Base-by-base conservation (phyloP, 2,329 filamentous ascomycete species). In the Endothia cerciana region DNA sequence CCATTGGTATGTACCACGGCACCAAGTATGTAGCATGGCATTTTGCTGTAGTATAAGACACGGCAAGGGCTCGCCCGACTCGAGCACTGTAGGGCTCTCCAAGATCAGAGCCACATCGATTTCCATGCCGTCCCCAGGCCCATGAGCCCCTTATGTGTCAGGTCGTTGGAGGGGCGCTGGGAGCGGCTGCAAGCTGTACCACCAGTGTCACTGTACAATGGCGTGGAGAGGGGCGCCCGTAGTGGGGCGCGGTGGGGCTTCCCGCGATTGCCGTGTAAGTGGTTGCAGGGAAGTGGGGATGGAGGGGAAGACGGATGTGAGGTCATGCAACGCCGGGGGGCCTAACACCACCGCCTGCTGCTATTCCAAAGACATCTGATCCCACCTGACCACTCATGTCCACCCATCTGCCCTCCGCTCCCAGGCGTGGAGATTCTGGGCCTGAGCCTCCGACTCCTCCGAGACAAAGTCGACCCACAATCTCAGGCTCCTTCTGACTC, bases 241-340 rank as follows among this genome's bases (percentile, higher is more conserved):
- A 17, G 55, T 58, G 38, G 55, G 33, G 19, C n/a, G 19, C 40
- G 8, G 57, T 59, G 57, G 57, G 38, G 40, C 57, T 43, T 43
- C 57, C 57, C 57, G 57, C 57, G 25, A 4, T 30, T 59, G 57
- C 57, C 25, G 57, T 59, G 38, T 59, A 59, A 59, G 57, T 59
- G 57, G 57, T 59, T 59, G 57, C 38, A 45, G 57, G 57, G 57
- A 30, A 55, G 51, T 15, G 28, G 25, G 25, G n/a, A n/a, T n/a
- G n/a, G n/a, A n/a, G 55, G 55, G 55, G 13, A 58, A 28, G n/a
- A 17, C n/a, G n/a, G n/a, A n/a, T 58, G 57, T 59, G 57, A 59
- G 57, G 57, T 59, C 57, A 59, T 59, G 57, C 57, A 59, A 43
- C 57, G 17, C 47, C 47, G 28, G 47, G 6, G 28, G 47, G 6